Percentiles rank a stretch among this genome's conserved stretches.
These are phyloP conservation scores for Barnettozyma sp. DNA, from an alignment of 805 yeast species.

Conservation along the genomic window DNA sequence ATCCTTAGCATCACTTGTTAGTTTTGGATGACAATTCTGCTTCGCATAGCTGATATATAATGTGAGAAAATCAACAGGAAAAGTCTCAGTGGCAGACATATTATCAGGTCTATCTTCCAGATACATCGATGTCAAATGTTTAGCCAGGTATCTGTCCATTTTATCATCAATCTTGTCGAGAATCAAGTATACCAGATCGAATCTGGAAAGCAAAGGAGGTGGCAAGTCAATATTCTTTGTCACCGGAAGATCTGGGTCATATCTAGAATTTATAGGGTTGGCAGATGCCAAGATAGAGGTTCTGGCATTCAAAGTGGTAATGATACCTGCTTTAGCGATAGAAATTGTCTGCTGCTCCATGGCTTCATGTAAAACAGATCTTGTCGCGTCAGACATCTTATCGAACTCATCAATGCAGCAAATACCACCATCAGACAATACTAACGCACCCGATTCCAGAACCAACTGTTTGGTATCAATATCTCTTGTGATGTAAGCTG, in stretches of 20 bases:
- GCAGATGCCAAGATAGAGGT: conserved; percentile 95
- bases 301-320: conserved; percentile 93
- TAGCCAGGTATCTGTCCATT: conserved; percentile 79
- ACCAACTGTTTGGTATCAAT: conserved; percentile 90
- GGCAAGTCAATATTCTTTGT: conserved; percentile 94
- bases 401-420: conserved; percentile 99
- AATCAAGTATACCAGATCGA: conserved; percentile 87
- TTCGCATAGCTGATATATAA: conserved; percentile 92
- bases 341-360: conserved; percentile 99
- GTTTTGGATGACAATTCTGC: conserved; percentile 70
- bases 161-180: conserved; percentile 88
- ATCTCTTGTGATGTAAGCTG: conserved; percentile 95
- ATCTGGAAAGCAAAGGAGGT: conserved; percentile 90
- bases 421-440: conserved; percentile 94
- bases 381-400: conserved; percentile 90
- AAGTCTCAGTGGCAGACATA: conserved; percentile 57
- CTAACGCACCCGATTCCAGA: conserved; percentile 93
- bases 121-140: conserved; percentile 86
- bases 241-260: conserved; percentile 91
- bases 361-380: conserved; percentile 95
- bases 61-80: conserved; percentile 85
- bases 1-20: conserved; percentile 73
- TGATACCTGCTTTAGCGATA: conserved; percentile 97
- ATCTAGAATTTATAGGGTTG: conserved; percentile 92
- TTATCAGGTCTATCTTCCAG: conserved; percentile 78